Percentiles rank a stretch among this genome's conserved stretches.
Evolutionary conservation across 2,329 filamentous ascomycete genomes (phyloP).

Genomic region (Laburnicola sp.): DNA sequence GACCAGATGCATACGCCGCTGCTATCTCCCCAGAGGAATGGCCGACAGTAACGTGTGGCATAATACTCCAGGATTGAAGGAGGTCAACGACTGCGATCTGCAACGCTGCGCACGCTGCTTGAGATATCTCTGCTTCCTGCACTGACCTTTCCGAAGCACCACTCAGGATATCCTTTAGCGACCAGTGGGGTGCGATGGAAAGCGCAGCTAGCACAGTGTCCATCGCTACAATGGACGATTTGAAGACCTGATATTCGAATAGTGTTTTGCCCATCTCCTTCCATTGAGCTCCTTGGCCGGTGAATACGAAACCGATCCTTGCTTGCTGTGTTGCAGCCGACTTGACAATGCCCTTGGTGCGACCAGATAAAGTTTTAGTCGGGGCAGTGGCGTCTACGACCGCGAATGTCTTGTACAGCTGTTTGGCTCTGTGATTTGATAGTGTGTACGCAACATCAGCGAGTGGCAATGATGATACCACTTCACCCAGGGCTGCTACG

Average conservation of each 20-base stretch:
- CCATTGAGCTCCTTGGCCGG: constrained; percentile 21
- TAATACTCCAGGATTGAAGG: constrained; percentile 13
- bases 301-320: constrained; percentile 25
- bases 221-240: constrained; percentile 1
- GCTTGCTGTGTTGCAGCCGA: neutral
- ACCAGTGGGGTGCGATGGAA: constrained; percentile 14
- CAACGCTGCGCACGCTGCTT: constrained; percentile 18
- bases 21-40: constrained; percentile 30
- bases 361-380: neutral
- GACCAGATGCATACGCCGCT: constrained; percentile 28
- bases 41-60: constrained; percentile 19
- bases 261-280: constrained; percentile 12
- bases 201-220: constrained; percentile 13
- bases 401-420: constrained; percentile 11
- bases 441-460: constrained; percentile 25
- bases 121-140: constrained; percentile 17
- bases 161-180: constrained; percentile 15
- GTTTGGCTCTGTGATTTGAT: constrained; percentile 2
- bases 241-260: constrained; percentile 14
- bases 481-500: constrained; percentile 1
- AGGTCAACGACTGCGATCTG: constrained; percentile 19
- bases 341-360: neutral
- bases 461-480: neutral
- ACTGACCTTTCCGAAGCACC: constrained; percentile 2
- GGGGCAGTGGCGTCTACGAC: constrained; percentile 2